Conservation (phyloP, 140 eudicot genomes). For the Senecio squalidus region DNA sequence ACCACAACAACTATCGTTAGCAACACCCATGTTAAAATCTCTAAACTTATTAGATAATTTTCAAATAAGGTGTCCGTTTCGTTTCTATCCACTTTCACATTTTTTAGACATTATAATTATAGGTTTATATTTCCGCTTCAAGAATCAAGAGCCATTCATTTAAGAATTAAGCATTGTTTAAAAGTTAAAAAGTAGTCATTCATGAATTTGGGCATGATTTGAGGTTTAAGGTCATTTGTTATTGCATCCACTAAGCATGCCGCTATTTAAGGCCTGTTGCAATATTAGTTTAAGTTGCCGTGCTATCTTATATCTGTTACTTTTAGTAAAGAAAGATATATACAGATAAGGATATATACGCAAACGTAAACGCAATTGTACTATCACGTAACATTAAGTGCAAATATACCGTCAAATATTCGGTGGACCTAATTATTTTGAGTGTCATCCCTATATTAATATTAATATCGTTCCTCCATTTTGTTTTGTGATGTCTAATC, state of each 20-base stretch:
- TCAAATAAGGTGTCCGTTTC: no score
- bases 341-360: not conserved
- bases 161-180: not conserved
- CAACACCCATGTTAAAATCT: no score
- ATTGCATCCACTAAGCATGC: constrained; percentile 2
- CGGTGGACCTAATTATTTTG: constrained; percentile 11
- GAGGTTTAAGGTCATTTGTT: not conserved
- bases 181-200: not conserved
- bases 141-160: no score
- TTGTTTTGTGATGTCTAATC: not conserved
- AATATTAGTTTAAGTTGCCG: not conserved
- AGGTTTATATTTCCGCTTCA: no score
- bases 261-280: not conserved
- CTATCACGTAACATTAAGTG: constrained; percentile 12
- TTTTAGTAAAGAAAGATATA: constrained; percentile 4
- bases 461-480: not conserved
- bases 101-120: no score
- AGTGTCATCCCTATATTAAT: not conserved
- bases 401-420: constrained; percentile 4
- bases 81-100: no score
- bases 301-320: not conserved
- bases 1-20: no score
- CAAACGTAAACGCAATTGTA: constrained; percentile 12
- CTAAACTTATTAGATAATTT: no score
- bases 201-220: constrained; percentile 14